Percentiles rank a stretch among this genome's conserved stretches.
phyloP scores from a whole-genome alignment of 495 filamentous ascomycete species.

The Penicillium roqueforti region DNA sequence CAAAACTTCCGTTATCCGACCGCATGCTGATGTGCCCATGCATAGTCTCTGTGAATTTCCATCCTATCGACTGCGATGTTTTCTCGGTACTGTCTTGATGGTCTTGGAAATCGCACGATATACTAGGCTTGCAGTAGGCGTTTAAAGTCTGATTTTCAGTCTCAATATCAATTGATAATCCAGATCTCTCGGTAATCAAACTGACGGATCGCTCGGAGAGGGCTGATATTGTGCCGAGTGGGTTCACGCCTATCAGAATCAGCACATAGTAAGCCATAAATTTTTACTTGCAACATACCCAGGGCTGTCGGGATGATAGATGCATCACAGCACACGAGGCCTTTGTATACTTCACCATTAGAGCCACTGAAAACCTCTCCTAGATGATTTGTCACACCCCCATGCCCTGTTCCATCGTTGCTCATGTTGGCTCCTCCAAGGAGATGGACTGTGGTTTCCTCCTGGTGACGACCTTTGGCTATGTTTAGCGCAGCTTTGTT shows the following conservation, averaged over 20 bases:
- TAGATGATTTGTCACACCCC: conserved; percentile 60
- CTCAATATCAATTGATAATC: conserved; percentile 44
- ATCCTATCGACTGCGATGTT: neutral
- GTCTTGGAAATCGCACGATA: neutral
- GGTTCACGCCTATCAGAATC: conserved; percentile 44
- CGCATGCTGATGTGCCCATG: neutral
- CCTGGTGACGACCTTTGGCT: conserved; percentile 24
- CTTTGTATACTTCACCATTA: conserved; percentile 47
- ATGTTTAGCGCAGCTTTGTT: neutral
- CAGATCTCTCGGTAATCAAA: conserved; percentile 36
- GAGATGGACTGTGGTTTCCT: conserved; percentile 64
- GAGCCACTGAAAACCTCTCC: conserved; percentile 56
- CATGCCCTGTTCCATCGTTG: conserved; percentile 49
- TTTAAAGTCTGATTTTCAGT: conserved; percentile 41
- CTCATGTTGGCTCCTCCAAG: conserved; percentile 66
- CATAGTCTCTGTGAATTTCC: neutral
- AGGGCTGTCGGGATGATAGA: conserved; percentile 62
- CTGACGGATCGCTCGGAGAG: conserved; percentile 61
- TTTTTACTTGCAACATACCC: conserved; percentile 21
- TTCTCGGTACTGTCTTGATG: neutral
- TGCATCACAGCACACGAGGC: conserved; percentile 59
- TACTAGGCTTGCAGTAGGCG: neutral
- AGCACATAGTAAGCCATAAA: neutral
- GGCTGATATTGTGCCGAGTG: conserved; percentile 66
- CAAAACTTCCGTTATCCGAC: too few species aligned